Evolutionary conservation across 176 grass and related monocot genomes (phyloP), one percentile per base, ranked within the genome.

Genomic region (Metroxylon sagu): DNA sequence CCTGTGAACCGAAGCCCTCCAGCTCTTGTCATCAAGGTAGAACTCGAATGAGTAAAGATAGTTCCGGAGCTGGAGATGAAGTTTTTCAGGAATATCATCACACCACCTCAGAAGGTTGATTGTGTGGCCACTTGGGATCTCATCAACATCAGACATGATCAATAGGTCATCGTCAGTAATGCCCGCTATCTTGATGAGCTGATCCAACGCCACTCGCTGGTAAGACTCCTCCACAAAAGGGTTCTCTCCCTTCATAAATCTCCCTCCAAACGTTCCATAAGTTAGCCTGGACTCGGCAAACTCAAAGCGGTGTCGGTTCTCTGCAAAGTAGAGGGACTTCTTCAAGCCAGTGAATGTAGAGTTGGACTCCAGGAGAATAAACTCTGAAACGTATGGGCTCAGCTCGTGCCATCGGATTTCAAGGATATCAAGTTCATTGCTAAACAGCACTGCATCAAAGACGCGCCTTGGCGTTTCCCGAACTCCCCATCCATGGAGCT

Each of bases 91-190:
- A 48, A 79, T 74, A 29, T 73, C 81, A 65, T 95, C 71, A n/a
- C 89, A 95, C 84, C 84, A 95, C 61, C 85, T 84, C 78, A 95
- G 54, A 14, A 89, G 81, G 72, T 95, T 71, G 29, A 95, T 85
- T 0, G 89, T 95, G 30, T 95, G 89, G 0, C 89, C 89, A 25
- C 89, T 95, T 15, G 89, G 89, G 52, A 95, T 89, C 76, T 95
- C 89, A 35, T 95, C 89, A 54, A 82, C 89, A 77, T 95, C 89
- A 6, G 89, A 95, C 89, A 95, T 95, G 64, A 95, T 95, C 74
- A 95, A 72, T 66, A 95, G 70, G 74, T 95, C 89, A 27, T 95
- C 85, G 17, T 89, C 78, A 0, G 51, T 61, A 65, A 95, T 85
- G 26, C 89, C 81, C 3, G 85, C 85, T 25, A 95, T 85, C 51